These are phyloP conservation scores for Schizosaccharomyces lindneri DNA, from an alignment of 805 yeast species.

Conservation along the genomic window DNA sequence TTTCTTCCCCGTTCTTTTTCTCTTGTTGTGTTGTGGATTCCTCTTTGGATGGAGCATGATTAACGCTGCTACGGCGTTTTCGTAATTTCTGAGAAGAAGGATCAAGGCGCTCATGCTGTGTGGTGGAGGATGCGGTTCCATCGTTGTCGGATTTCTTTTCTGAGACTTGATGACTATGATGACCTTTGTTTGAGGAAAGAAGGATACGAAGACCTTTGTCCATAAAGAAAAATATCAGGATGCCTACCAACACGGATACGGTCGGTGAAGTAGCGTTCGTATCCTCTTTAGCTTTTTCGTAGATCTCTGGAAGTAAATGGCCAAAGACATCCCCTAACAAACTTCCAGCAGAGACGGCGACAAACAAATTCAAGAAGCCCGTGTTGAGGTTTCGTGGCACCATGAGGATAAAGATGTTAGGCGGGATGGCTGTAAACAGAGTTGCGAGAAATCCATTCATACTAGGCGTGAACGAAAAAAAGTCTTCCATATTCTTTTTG, in stretches of 20 bases:
- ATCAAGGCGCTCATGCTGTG: too few relatives aligned
- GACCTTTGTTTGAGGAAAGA: neutral
- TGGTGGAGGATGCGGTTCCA: too few relatives aligned
- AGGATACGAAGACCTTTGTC: conserved; percentile 15
- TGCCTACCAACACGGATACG: conserved; percentile 42
- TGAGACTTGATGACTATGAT: neutral
- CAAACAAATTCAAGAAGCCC: conserved; percentile 14
- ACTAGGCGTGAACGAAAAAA: neutral
- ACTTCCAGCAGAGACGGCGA: conserved; percentile 56
- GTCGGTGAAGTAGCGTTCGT: neutral
- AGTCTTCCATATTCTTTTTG: neutral
- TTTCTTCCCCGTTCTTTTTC: conserved; percentile 6
- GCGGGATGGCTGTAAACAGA: neutral
- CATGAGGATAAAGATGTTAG: neutral
- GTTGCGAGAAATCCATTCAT: neutral
- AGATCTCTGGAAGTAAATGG: conserved; percentile 40
- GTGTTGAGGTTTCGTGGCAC: neutral
- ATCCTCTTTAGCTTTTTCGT: conserved; percentile 3
- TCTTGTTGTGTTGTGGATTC: conserved; percentile 12
- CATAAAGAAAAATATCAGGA: conserved; percentile 31
- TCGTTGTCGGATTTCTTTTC: neutral
- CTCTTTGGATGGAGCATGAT: too few relatives aligned
- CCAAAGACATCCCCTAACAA: conserved; percentile 49
- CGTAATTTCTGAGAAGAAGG: too few relatives aligned
- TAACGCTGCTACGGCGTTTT: too few relatives aligned